Evolutionary conservation across 805 yeast species (phyloP), one percentile per base, ranked within the genome.

Genomic region (Kodamaea hsintzibuensis): DNA sequence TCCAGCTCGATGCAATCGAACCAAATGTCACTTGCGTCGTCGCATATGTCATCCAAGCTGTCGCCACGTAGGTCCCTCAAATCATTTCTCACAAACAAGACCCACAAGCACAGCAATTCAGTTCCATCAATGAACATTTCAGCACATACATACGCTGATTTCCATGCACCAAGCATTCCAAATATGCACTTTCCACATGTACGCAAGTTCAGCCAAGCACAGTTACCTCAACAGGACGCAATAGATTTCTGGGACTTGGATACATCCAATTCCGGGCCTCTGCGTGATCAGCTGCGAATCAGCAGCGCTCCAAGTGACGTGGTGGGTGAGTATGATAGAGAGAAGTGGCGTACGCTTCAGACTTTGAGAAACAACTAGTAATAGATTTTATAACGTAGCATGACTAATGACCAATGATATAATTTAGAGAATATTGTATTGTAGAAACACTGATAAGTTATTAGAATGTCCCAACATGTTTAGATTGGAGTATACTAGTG

Each of bases 271-370:
- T 30, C 42, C n/a, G 54, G 40, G 8, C 39, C 18, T 4, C 50
- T 47, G 50, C 30, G 40, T 9, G 72, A 68, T 52, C 60, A 65
- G 57, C 78, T 81, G 2, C 67, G 77, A 12, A 74, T 69, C 42
- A 62, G 82, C 68, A 68, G 79, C 61, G 56, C 76, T 39, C 88
- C 89, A 0, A 76, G 84, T 42, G 82, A 78, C 10, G 84, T 82
- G 2, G 77, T 84, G 52, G 88, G 89, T 0, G 83, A 82, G 61
- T 84, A 84, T 62, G 89, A 84, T 60, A 71, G 80, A 60, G 89
- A 84, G 63, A 84, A 84, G 63, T 84, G 88, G 88, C 71, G 79
- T 53, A 80, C 82, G 0, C 71, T 84, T 56, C 76, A 78, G 58
- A 63, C 73, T 18, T 58, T 79, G 49, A 65, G 57, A 39, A 53